A percentile compares a stretch with the other conserved stretches of the same genome.
Conservation (phyloP, 306 rosid species). For the Cucurbita moschata region DNA sequence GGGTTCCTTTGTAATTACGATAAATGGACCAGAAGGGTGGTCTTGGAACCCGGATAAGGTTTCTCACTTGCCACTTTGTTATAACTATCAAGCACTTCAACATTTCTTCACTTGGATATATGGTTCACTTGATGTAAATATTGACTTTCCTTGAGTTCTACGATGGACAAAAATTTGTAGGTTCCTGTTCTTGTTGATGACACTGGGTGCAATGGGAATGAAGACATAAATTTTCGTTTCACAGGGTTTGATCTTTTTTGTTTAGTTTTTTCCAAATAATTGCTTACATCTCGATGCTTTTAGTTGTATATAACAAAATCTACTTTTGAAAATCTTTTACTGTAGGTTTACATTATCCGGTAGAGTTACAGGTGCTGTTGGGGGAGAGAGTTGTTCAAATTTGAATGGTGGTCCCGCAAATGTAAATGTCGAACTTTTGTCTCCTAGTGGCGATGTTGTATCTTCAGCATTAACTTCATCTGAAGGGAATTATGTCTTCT, state of each 20-base stretch:
- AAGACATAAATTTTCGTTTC: slow-evolving; percentile 81
- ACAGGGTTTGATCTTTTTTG: slow-evolving; percentile 51
- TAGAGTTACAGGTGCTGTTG: slow-evolving; percentile 78
- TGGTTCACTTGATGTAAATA: slow-evolving; percentile 1
- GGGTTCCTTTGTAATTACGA: slow-evolving; percentile 79
- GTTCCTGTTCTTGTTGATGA: slow-evolving; percentile 76
- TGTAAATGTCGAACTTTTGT: slow-evolving; percentile 65
- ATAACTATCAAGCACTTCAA: neutral
- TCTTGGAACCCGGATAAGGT: slow-evolving; percentile 92
- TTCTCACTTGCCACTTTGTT: slow-evolving; percentile 3
- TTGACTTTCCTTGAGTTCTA: slow-evolving; percentile 8
- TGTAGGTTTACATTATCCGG: slow-evolving; percentile 83
- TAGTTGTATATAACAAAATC: slow-evolving; percentile 8
- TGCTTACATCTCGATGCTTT: slow-evolving; percentile 4
- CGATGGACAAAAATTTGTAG: slow-evolving; percentile 18
- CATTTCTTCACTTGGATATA: neutral
- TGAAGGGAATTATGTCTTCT: slow-evolving; percentile 66
- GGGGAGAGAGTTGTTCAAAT: slow-evolving; percentile 67
- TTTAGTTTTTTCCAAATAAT: slow-evolving; percentile 2
- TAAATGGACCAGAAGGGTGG: slow-evolving; percentile 95
- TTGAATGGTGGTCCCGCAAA: slow-evolving; percentile 76
- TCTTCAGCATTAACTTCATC: slow-evolving; percentile 60
- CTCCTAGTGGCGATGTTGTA: slow-evolving; percentile 44
- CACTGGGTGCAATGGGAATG: slow-evolving; percentile 80
- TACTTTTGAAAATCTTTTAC: slow-evolving; percentile 9